Conservation (phyloP, 2,329 filamentous ascomycete species). For the Colletotrichum endophyticum region DNA sequence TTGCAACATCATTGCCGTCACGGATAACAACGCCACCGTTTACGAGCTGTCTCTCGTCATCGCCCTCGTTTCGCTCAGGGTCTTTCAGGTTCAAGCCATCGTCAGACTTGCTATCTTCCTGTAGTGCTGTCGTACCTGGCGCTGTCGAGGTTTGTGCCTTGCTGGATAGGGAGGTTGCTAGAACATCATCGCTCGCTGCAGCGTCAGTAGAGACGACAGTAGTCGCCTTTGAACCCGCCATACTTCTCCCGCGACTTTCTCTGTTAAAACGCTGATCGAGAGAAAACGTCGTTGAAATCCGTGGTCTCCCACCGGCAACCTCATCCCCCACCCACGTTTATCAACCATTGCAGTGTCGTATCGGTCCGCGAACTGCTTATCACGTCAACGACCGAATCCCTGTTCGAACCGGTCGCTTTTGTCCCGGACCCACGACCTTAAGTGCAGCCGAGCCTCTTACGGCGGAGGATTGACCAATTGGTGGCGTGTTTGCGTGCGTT, state of each 20-base stretch:
- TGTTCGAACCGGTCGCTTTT: background rate
- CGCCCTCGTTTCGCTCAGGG: background rate
- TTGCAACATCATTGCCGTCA: conserved; percentile 13
- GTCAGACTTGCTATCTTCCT: background rate
- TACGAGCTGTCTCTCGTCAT: conserved; percentile 6
- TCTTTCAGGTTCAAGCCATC: background rate
- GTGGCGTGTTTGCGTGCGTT: background rate
- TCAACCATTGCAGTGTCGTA: background rate
- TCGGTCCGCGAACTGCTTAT: background rate
- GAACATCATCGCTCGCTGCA: background rate
- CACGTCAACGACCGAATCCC: background rate
- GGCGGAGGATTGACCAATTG: background rate
- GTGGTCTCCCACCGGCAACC: background rate
- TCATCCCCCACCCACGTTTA: background rate
- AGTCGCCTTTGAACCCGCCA: background rate
- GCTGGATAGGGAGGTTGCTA: rapidly evolving
- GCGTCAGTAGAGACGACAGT: background rate
- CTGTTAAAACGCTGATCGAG: background rate
- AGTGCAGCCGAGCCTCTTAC: background rate
- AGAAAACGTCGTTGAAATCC: background rate
- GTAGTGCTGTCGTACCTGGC: rapidly evolving
- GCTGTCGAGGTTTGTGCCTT: background rate
- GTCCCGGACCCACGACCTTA: background rate
- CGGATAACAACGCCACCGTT: background rate
- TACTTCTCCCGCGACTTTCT: background rate